Evolutionary conservation across 2,329 filamentous ascomycete species (phyloP).

Genomic region (Hymenoscyphus fraxineus): DNA sequence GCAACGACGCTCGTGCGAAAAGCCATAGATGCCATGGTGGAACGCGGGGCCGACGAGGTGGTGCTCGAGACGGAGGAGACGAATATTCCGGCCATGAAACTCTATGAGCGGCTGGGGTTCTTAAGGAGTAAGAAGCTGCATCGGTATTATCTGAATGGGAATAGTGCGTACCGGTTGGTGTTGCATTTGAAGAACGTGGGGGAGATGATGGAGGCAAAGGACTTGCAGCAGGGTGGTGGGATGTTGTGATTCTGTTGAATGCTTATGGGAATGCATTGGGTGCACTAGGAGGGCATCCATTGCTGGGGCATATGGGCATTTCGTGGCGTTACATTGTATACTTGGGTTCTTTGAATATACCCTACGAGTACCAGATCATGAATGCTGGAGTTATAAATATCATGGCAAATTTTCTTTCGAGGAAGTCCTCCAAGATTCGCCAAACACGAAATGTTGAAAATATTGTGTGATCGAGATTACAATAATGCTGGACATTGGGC

Average conservation of each 20-base stretch:
- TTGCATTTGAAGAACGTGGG: slow-evolving; percentile 46
- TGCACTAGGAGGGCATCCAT: background rate
- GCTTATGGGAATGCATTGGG: background rate
- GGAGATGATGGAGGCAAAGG: slow-evolving; percentile 28
- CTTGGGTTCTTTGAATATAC: background rate
- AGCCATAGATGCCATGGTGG: slow-evolving; percentile 88
- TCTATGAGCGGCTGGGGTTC: slow-evolving; percentile 93
- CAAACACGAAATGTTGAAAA: background rate
- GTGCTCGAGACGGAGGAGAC: slow-evolving; percentile 95
- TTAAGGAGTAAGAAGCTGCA: slow-evolving; percentile 88
- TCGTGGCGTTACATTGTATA: background rate
- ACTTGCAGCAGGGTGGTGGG: background rate
- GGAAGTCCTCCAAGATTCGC: background rate
- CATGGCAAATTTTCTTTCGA: background rate
- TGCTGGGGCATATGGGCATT: slow-evolving; percentile 3
- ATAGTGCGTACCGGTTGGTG: slow-evolving; percentile 85
- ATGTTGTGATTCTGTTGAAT: background rate
- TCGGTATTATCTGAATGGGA: slow-evolving; percentile 94
- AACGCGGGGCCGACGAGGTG: slow-evolving; percentile 82
- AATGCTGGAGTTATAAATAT: background rate
- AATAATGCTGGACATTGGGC: background rate
- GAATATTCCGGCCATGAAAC: slow-evolving; percentile 81
- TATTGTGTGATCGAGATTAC: background rate
- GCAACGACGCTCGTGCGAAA: slow-evolving; percentile 83
- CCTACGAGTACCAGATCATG: slow-evolving; percentile 1